Percentiles rank a stretch among this genome's conserved stretches.
Conservation (phyloP, 257 asterid genomes). For the Ligustrum vulgare region DNA sequence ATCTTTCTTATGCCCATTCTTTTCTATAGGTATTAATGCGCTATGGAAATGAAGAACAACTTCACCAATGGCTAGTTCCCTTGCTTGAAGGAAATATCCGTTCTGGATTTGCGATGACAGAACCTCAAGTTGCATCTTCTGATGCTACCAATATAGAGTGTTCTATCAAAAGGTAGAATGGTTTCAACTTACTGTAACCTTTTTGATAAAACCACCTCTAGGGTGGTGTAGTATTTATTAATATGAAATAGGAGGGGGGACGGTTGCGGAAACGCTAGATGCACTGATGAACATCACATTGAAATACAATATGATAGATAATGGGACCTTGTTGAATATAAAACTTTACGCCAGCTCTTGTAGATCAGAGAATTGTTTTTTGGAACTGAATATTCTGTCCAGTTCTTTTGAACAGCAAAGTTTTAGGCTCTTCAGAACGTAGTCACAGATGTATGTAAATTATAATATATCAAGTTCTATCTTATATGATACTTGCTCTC, state of each 20-base stretch:
- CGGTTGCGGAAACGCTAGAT: neutral
- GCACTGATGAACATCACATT: neutral
- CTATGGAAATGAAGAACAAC: conserved; percentile 81
- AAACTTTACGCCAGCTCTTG: neutral
- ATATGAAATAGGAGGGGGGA: neutral
- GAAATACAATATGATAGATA: neutral
- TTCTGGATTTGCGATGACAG: conserved; percentile 99
- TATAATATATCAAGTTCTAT: no score
- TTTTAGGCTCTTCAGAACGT: neutral
- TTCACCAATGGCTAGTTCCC: conserved; percentile 81
- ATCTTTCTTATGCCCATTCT: conserved; percentile 7
- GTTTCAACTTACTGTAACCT: neutral
- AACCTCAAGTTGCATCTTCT: conserved; percentile 97
- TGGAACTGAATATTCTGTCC: neutral
- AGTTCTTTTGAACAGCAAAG: neutral
- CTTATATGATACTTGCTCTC: no score
- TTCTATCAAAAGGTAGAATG: conserved; percentile 72
- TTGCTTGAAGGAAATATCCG: conserved; percentile 86
- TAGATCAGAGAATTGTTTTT: neutral
- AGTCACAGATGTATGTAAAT: neutral
- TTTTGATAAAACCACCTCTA: neutral
- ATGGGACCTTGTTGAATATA: neutral
- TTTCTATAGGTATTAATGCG: conserved; percentile 76
- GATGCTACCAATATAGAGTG: conserved; percentile 98
- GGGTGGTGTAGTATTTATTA: neutral